Percentiles rank a stretch among this genome's conserved stretches.
These are phyloP conservation scores for Marsdenia floribunda DNA, from an alignment of 257 asterid species.

Conservation along the genomic window DNA sequence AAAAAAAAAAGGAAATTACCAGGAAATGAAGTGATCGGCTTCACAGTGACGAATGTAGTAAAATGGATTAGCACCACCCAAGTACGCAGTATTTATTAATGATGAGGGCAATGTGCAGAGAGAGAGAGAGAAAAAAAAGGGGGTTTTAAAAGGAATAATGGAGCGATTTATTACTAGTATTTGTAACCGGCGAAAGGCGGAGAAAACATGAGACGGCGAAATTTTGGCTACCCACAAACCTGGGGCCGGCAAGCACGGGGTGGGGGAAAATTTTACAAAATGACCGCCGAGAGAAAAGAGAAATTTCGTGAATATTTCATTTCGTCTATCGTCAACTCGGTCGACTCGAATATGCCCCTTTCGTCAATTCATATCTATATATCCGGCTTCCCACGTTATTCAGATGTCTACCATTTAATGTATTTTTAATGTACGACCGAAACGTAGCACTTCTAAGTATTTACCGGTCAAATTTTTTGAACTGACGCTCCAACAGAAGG, in stretches of 20 bases:
- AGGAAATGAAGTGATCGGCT: constrained; percentile 15
- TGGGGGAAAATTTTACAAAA: constrained; percentile 11
- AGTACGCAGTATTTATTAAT: not conserved
- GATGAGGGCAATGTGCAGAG: not conserved
- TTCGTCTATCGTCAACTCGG: not conserved
- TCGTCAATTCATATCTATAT: not conserved
- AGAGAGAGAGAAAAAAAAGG: not conserved
- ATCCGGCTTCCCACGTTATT: not conserved
- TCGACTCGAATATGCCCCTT: not conserved
- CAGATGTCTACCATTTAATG: too few relatives aligned
- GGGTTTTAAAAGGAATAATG: not conserved
- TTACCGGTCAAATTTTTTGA: constrained; percentile 5
- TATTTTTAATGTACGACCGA: not conserved
- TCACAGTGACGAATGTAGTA: constrained; percentile 16
- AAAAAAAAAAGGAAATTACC: constrained; percentile 24
- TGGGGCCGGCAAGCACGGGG: constrained; percentile 46
- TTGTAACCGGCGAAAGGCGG: constrained; percentile 43
- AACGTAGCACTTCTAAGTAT: not conserved
- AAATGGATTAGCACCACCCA: not conserved
- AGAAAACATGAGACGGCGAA: constrained; percentile 37
- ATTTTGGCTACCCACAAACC: constrained; percentile 29
- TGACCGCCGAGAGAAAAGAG: constrained; percentile 24
- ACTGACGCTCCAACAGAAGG: constrained; percentile 1
- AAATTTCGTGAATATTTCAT: not conserved
- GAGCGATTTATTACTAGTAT: not conserved